Percentiles rank a stretch among this genome's conserved stretches.
These are phyloP conservation scores for Eimeria zaria DNA, from an alignment of 169 alveolate species.

Conservation along the genomic window DNA sequence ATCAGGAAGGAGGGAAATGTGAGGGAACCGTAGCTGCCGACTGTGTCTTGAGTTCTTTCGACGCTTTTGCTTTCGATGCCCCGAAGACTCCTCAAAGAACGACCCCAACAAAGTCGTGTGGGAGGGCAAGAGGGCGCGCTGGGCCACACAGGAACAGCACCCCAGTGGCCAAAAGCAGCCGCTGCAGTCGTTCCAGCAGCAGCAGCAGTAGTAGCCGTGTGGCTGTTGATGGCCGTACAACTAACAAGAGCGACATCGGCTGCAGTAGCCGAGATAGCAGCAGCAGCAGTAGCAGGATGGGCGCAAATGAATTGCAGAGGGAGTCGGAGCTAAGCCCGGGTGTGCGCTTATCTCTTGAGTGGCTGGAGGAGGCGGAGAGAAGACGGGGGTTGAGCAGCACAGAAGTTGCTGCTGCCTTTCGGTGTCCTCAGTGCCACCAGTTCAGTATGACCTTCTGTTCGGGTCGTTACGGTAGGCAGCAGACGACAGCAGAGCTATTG, in stretches of 20 bases:
- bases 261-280: not conserved
- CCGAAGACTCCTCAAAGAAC: slow-evolving; percentile 8
- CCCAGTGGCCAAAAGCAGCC: not conserved
- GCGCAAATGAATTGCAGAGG: not conserved
- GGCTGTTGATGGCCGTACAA: not conserved
- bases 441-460: slow-evolving; percentile 69
- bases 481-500: not conserved
- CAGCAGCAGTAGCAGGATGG: not conserved
- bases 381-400: slow-evolving; percentile 45
- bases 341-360: slow-evolving; percentile 15
- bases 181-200: slow-evolving; percentile 28
- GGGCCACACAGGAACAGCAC: slow-evolving; percentile 1
- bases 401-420: slow-evolving; percentile 78
- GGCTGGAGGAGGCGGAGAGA: slow-evolving; percentile 68
- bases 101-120: not conserved
- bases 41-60: not conserved
- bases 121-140: not conserved
- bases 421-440: slow-evolving; percentile 62
- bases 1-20: too few relatives aligned
- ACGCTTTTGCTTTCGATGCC: slow-evolving; percentile 15
- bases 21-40: not conserved
- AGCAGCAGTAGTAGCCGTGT: not conserved
- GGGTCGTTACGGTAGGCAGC: slow-evolving; percentile 71
- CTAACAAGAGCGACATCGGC: not conserved
- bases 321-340: slow-evolving; percentile 28